phyloP scores from a whole-genome alignment of 371 early-diverging fungal genomes.

The Funneliformis caledonium region DNA sequence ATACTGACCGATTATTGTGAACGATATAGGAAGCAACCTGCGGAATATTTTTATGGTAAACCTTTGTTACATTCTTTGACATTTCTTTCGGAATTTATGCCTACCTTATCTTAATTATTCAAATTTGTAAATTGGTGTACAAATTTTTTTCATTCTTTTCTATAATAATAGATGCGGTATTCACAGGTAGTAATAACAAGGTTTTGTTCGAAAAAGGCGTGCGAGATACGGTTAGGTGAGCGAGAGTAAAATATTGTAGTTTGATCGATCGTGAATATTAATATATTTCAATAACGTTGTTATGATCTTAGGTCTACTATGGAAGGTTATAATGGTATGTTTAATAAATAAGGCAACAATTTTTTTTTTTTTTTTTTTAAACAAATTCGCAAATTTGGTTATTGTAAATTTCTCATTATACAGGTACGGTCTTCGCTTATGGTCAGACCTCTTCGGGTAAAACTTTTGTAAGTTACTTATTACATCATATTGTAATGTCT shows the following conservation, averaged over 20 bases:
- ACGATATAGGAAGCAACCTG: neutral
- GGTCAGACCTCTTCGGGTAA: constrained; percentile 98
- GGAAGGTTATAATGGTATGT: constrained; percentile 66
- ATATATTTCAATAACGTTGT: neutral
- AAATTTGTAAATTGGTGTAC: neutral
- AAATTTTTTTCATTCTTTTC: neutral
- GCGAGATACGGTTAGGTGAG: constrained; percentile 48
- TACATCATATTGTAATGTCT: neutral
- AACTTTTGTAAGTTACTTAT: constrained; percentile 66
- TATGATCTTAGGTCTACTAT: constrained; percentile 49
- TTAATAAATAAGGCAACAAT: neutral
- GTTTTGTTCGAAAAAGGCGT: constrained; percentile 50
- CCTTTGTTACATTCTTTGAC: neutral
- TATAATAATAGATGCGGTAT: constrained; percentile 46
- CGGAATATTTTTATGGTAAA: constrained; percentile 38
- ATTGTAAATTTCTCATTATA: neutral
- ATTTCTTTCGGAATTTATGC: neutral
- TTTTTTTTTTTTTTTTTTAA: neutral
- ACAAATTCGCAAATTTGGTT: neutral
- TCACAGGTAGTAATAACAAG: constrained; percentile 51
- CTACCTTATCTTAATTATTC: neutral
- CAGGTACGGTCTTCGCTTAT: constrained; percentile 77
- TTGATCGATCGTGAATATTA: neutral
- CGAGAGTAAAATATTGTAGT: neutral
- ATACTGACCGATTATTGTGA: constrained; percentile 10